Evolutionary conservation across 306 rosid genomes (phyloP).

Genomic region (Senna tora): DNA sequence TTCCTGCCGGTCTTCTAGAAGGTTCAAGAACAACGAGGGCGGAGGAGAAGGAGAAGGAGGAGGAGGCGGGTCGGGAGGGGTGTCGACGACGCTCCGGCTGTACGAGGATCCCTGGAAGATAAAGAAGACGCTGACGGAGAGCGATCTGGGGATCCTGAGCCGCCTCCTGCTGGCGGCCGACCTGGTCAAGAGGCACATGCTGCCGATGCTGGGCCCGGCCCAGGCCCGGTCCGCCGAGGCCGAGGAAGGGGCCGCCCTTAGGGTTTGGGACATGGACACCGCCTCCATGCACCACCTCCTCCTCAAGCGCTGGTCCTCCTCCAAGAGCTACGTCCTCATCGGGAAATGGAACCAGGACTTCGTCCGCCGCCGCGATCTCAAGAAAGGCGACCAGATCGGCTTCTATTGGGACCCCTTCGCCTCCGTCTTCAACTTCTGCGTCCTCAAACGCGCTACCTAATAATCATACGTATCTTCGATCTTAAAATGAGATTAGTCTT

Average conservation of each 20-base stretch:
- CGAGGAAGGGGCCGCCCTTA: conserved; percentile 33
- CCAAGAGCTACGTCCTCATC: conserved; percentile 43
- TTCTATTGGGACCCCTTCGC: background rate
- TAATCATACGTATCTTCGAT: too few relatives aligned
- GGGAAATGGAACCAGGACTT: conserved; percentile 43
- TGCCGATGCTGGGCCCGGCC: conserved; percentile 40
- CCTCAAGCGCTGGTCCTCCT: conserved; percentile 44
- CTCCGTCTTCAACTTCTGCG: background rate
- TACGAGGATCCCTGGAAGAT: conserved; percentile 48
- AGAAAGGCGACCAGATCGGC: background rate
- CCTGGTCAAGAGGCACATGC: conserved; percentile 33
- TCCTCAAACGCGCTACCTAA: background rate
- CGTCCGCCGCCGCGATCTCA: background rate
- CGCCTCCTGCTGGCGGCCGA: conserved; percentile 39
- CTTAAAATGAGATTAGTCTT: too few relatives aligned
- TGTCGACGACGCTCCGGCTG: conserved; percentile 39
- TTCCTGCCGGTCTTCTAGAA: too few relatives aligned
- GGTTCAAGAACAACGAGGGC: conserved; percentile 32
- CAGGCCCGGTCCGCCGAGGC: conserved; percentile 28
- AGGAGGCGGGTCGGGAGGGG: conserved; percentile 12
- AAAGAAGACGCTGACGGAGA: conserved; percentile 40
- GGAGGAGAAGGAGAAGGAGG: conserved; percentile 10
- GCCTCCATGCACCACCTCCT: conserved; percentile 35
- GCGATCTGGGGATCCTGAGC: conserved; percentile 48
- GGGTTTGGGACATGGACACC: conserved; percentile 44